Evolutionary conservation across 176 grass and related monocot species (phyloP), one percentile per base, ranked within the genome.

Genomic region (Oryza glaberrima): DNA sequence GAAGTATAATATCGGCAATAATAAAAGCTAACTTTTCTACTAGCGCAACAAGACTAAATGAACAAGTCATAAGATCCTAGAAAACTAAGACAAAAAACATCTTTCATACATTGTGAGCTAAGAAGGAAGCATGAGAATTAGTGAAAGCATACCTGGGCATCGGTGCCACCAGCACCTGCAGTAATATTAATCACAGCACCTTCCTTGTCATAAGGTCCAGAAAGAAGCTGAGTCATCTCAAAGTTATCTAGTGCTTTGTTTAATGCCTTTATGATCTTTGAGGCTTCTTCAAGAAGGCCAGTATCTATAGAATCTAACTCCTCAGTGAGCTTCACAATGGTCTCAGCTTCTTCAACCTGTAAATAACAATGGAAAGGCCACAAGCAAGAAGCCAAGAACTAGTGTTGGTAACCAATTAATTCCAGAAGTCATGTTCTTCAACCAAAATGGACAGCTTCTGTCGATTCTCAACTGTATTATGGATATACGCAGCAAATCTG

Each of bases 131-230:
- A 56, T 41, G 82, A 60, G 35, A 20, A 43, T 44, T 0, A 49
- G 8, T 23, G 82, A 67, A 83, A 81, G 61, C 41, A 74, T 86
- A 95, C 96, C 88, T 98, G 96, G 79, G 96, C 93, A 45, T 98
- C 96, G 9, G 96, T 98, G 85, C 96, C 96, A 52, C 96, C 93
- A 87, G 96, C 96, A 65, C 93, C 96, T 78, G 96, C 96, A 75
- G 89, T 90, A 81, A 98, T 98, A 79, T 86, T 95, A 82, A 98
- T 88, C 71, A 95, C 91, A 47, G 91, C 96, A 22, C 96, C 89
- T 92, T 98, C 96, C 81, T 95, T 98, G 78, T 98, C 96, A 84
- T 98, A 98, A 68, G 93, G 96, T 35, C 96, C 96, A 81, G 96
- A 95, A 90, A 98, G 93, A 98, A 98, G 93, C 44, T 92, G 85